phyloP scores from a whole-genome alignment of 2,329 filamentous ascomycete genomes.

The Sordariomycetes sp. region DNA sequence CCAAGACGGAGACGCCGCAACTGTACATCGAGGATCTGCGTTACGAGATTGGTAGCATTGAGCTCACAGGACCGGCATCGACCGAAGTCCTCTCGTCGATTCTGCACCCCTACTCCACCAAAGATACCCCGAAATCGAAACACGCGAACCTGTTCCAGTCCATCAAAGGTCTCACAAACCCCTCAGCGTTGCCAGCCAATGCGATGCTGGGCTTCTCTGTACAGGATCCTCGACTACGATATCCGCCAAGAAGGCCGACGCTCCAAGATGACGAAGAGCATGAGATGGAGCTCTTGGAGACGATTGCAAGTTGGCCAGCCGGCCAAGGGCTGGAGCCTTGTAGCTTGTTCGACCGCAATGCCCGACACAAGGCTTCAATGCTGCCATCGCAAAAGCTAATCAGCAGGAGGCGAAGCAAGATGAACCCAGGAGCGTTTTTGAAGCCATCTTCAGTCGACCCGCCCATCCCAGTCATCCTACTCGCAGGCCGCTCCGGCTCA shows the following conservation, averaged over 20 bases:
- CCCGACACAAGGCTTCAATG: slow-evolving; percentile 54
- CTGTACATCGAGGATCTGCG: slow-evolving; percentile 60
- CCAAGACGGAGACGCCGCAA: slow-evolving; percentile 50
- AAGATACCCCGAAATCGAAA: slow-evolving; percentile 15
- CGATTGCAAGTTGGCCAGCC: slow-evolving; percentile 58
- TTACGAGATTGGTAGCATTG: slow-evolving; percentile 55
- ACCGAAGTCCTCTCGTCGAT: slow-evolving; percentile 68
- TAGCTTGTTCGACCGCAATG: slow-evolving; percentile 59
- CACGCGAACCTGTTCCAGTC: slow-evolving; percentile 41
- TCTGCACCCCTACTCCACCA: slow-evolving; percentile 42
- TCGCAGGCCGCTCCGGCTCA: slow-evolving; percentile 44
- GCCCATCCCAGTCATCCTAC: slow-evolving; percentile 66
- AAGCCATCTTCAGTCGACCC: slow-evolving; percentile 54
- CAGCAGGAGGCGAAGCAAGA: slow-evolving; percentile 66
- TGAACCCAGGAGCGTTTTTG: slow-evolving; percentile 54
- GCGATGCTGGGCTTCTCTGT: slow-evolving; percentile 64
- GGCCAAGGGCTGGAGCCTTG: slow-evolving; percentile 39
- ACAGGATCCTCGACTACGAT: slow-evolving; percentile 70
- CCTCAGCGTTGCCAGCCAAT: slow-evolving; percentile 59
- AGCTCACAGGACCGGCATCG: slow-evolving; percentile 57
- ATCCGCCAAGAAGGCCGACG: slow-evolving; percentile 53
- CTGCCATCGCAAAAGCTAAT: slow-evolving; percentile 71
- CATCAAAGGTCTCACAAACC: slow-evolving; percentile 53
- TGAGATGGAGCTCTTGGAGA: slow-evolving; percentile 40
- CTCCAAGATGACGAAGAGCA: slow-evolving; percentile 26